Evolutionary conservation across 345 rosid genomes (phyloP), one percentile per base, ranked within the genome.

Genomic region (Brassica nigra): DNA sequence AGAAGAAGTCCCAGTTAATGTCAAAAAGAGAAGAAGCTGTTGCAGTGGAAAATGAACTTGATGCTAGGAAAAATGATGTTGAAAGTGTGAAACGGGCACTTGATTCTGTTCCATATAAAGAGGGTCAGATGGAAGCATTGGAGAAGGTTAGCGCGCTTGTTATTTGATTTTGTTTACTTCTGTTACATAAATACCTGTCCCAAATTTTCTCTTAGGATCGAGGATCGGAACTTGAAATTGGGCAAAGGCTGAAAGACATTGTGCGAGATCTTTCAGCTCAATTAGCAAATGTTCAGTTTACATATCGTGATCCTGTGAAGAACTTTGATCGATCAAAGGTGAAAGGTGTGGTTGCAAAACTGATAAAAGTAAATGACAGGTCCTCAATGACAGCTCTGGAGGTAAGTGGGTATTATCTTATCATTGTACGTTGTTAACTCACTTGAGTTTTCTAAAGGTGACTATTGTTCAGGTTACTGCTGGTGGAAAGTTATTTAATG

Each of bases 271-370:
- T 89, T 76, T 91, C 91, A 66, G 91, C 91, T 20, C 93, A 86
- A 30, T 66, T 93, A 73, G 86, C 95, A 67, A 93, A 90, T 88
- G 91, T 90, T 85, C 91, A 95, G 81, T 95, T 95, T 86, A 77
- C 82, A 16, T 95, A 89, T 74, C 85, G 90, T 12, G 99, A 95
- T 86, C 99, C 98, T 62, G 85, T 78, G 69, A 95, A 84, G 83
- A 87, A 90, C 76, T 95, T 95, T 83, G 97, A 95, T 66, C 85
- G 94, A 82, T 89, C 92, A 36, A 93, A 88, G 86, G 99, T 95
- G 82, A 95, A 95, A 84, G 99, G 99, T 39, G 98, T 91, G 78
- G 95, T 95, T 37, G 96, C 99, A 79, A 93, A 86, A 81, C 91
- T 93, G 73, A 86, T 95, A 78, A 86, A 89, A 84, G 98, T 95